Conservation (phyloP, 768 basidiomycete species). For the Kwoniella bestiolae region DNA sequence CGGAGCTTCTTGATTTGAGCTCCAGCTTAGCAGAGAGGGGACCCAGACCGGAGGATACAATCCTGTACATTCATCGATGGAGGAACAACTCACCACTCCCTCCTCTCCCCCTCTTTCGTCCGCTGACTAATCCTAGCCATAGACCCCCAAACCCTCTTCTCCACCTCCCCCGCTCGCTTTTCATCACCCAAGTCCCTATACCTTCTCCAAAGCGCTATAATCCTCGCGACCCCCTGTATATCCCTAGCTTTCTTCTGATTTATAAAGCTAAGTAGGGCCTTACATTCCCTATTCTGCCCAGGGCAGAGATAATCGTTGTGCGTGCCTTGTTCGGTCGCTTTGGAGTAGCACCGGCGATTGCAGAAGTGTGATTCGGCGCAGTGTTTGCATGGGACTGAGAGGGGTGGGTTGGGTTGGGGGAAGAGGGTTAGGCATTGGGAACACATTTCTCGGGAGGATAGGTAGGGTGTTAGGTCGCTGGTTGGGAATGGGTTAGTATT, state of each 20-base stretch:
- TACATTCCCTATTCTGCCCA: constrained; percentile 71
- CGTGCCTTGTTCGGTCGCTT: constrained; percentile 62
- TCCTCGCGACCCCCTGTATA: constrained; percentile 72
- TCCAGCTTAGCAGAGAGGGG: too few relatives aligned
- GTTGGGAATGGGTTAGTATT: neutral
- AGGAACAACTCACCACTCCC: constrained; percentile 47
- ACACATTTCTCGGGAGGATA: constrained; percentile 68
- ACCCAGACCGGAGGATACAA: too few relatives aligned
- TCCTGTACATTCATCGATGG: neutral
- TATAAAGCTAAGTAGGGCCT: constrained; percentile 67
- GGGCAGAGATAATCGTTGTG: constrained; percentile 75
- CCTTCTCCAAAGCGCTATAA: constrained; percentile 68
- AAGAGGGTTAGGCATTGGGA: constrained; percentile 69
- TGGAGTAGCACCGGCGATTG: constrained; percentile 73
- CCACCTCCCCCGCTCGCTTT: constrained; percentile 63
- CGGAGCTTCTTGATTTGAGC: too few relatives aligned
- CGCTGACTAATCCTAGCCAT: constrained; percentile 79
- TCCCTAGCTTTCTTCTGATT: constrained; percentile 72
- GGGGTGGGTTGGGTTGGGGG: constrained; percentile 61
- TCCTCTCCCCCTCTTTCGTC: constrained; percentile 59
- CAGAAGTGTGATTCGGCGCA: constrained; percentile 71
- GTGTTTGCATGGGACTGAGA: constrained; percentile 64
- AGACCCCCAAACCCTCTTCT: constrained; percentile 59
- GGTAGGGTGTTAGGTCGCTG: constrained; percentile 79
- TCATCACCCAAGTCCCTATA: constrained; percentile 62